A percentile compares a stretch with the other conserved stretches of the same genome.
Conservation (phyloP, 2,329 filamentous ascomycete species). For the Sclerotiophoma versabilis region DNA sequence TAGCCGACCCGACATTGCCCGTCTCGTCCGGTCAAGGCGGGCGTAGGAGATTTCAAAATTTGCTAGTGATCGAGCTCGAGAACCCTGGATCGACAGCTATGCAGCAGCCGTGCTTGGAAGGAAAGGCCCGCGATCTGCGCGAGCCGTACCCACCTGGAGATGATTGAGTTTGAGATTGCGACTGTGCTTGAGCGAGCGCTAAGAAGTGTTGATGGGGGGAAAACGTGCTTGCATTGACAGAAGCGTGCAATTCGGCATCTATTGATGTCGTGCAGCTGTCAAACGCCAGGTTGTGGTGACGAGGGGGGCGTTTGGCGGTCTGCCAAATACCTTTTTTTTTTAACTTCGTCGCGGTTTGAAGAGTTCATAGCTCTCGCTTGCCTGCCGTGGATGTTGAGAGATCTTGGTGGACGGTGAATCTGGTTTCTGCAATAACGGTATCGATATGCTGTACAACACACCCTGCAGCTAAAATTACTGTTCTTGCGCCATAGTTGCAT, state of each 20-base stretch:
- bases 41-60: neutral
- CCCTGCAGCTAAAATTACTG: neutral
- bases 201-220: neutral
- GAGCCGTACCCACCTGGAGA: neutral
- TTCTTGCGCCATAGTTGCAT: slow-evolving; percentile 14
- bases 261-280: neutral
- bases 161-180: slow-evolving; percentile 3
- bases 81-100: slow-evolving; percentile 9
- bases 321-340: neutral
- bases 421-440: neutral
- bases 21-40: slow-evolving; percentile 7
- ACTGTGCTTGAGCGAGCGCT: neutral
- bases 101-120: neutral
- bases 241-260: neutral
- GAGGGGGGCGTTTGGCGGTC: slow-evolving; percentile 10
- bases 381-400: no score
- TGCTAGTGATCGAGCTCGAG: neutral
- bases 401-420: no score
- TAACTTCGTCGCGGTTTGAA: no score
- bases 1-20: slow-evolving; percentile 13
- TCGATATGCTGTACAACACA: slow-evolving; percentile 4
- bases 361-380: no score
- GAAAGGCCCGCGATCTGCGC: slow-evolving; percentile 15
- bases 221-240: slow-evolving; percentile 3
- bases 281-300: neutral